Conservation (phyloP, 2,329 filamentous ascomycete species). For the Whalleya microplaca region DNA sequence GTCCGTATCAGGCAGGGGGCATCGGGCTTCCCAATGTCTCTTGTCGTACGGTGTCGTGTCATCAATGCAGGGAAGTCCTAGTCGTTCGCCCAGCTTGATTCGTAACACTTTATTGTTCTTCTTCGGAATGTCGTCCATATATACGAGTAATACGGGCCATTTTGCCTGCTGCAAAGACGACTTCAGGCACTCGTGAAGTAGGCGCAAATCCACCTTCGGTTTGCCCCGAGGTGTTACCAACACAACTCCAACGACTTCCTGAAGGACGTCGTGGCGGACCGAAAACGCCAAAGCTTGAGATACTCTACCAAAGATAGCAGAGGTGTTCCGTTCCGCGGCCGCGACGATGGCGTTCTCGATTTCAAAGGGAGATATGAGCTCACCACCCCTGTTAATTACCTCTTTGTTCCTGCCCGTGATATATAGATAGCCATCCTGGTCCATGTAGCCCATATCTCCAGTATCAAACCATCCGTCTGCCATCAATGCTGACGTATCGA, state of each 20-base stretch:
- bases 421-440: slow-evolving; percentile 54
- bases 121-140: slow-evolving; percentile 59
- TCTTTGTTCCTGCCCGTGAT: slow-evolving; percentile 60
- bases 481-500: slow-evolving; percentile 52
- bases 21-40: slow-evolving; percentile 54
- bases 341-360: slow-evolving; percentile 60
- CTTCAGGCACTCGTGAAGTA: slow-evolving; percentile 51
- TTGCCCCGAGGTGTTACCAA: slow-evolving; percentile 50
- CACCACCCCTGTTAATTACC: slow-evolving; percentile 60
- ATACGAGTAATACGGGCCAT: slow-evolving; percentile 54
- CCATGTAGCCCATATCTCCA: slow-evolving; percentile 57
- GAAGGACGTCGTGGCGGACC: slow-evolving; percentile 53
- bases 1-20: slow-evolving; percentile 51
- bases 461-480: slow-evolving; percentile 57
- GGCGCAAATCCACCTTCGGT: slow-evolving; percentile 51
- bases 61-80: slow-evolving; percentile 48
- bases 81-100: slow-evolving; percentile 53
- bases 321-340: slow-evolving; percentile 45
- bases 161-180: slow-evolving; percentile 56
- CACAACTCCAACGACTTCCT: slow-evolving; percentile 59
- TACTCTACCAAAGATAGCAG: slow-evolving; percentile 50
- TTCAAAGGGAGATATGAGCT: slow-evolving; percentile 63
- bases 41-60: slow-evolving; percentile 48
- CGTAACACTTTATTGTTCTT: slow-evolving; percentile 62
- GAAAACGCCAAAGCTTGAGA: slow-evolving; percentile 58